These are phyloP conservation scores for Xylaria arbuscula DNA, from an alignment of 2,329 filamentous ascomycete genomes.

Conservation along the genomic window DNA sequence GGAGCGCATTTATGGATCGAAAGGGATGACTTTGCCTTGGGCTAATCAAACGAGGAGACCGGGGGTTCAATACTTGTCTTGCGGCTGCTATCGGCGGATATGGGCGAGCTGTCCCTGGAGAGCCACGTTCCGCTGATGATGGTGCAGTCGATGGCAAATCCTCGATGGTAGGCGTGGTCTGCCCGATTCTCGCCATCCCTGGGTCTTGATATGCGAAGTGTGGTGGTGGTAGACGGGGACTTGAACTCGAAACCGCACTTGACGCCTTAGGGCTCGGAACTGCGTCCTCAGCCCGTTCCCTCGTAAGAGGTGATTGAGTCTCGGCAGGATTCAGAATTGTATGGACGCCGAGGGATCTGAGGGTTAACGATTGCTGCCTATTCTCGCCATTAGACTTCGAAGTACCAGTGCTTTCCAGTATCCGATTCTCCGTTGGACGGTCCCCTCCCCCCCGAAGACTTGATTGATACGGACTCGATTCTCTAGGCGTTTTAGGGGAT, in stretches of 20 bases:
- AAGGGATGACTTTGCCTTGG: constrained; percentile 53
- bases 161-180: constrained; percentile 40
- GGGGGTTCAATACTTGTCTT: constrained; percentile 67
- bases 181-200: constrained; percentile 41
- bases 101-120: constrained; percentile 48
- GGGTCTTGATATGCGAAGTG: constrained; percentile 40
- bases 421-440: constrained; percentile 43
- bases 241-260: constrained; percentile 42
- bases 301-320: constrained; percentile 43
- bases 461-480: constrained; percentile 47
- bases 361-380: constrained; percentile 46
- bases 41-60: constrained; percentile 67
- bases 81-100: constrained; percentile 49
- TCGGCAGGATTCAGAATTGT: constrained; percentile 59
- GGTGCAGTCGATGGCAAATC: constrained; percentile 43
- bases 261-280: constrained; percentile 36
- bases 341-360: constrained; percentile 55
- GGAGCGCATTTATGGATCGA: constrained; percentile 48
- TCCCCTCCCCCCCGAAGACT: constrained; percentile 50
- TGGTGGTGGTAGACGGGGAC: constrained; percentile 42
- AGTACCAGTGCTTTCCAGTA: constrained; percentile 46
- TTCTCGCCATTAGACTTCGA: constrained; percentile 48
- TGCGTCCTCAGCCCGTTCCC: constrained; percentile 35
- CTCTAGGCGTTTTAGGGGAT: constrained; percentile 58
- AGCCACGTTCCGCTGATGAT: constrained; percentile 48